These are phyloP conservation scores for Yamadazyma oceani DNA, from an alignment of 1,139 yeast species.

Conservation along the genomic window DNA sequence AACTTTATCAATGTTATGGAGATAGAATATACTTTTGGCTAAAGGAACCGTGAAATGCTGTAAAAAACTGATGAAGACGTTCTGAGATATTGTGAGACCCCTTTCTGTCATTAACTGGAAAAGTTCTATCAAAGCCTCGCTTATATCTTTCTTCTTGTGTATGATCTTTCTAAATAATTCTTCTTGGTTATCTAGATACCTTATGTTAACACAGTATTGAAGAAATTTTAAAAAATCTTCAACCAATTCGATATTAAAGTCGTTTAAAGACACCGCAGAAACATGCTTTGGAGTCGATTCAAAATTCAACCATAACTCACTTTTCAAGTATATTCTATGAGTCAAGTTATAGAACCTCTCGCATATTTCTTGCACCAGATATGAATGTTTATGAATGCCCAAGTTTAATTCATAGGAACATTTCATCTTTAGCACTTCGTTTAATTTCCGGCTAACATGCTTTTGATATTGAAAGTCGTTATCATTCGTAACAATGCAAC, in stretches of 20 bases:
- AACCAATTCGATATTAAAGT: slow-evolving; percentile 8
- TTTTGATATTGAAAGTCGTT: slow-evolving; percentile 38
- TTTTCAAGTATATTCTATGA: slow-evolving; percentile 10
- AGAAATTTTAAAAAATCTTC: slow-evolving; percentile 13
- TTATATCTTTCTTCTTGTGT: slow-evolving; percentile 8
- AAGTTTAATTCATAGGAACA: slow-evolving; percentile 6
- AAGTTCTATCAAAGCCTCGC: slow-evolving; percentile 16
- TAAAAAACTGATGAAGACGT: slow-evolving; percentile 21
- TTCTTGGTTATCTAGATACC: neutral
- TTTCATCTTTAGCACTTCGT: slow-evolving; percentile 5
- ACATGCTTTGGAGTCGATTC: neutral
- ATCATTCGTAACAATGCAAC: slow-evolving; percentile 20
- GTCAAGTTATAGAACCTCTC: slow-evolving; percentile 3
- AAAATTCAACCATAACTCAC: slow-evolving; percentile 8
- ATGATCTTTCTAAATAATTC: slow-evolving; percentile 6
- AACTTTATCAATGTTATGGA: slow-evolving; percentile 8
- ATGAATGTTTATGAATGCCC: slow-evolving; percentile 3
- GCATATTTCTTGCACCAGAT: slow-evolving; percentile 11
- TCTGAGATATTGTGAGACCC: slow-evolving; percentile 15
- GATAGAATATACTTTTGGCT: slow-evolving; percentile 27
- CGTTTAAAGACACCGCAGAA: neutral
- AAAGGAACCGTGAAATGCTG: slow-evolving; percentile 30
- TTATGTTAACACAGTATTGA: slow-evolving; percentile 3
- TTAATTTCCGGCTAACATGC: slow-evolving; percentile 10
- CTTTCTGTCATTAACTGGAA: slow-evolving; percentile 24